phyloP scores from a whole-genome alignment of 192 early-diverging fungal genomes.

The Chytriomyces hyalinus region DNA sequence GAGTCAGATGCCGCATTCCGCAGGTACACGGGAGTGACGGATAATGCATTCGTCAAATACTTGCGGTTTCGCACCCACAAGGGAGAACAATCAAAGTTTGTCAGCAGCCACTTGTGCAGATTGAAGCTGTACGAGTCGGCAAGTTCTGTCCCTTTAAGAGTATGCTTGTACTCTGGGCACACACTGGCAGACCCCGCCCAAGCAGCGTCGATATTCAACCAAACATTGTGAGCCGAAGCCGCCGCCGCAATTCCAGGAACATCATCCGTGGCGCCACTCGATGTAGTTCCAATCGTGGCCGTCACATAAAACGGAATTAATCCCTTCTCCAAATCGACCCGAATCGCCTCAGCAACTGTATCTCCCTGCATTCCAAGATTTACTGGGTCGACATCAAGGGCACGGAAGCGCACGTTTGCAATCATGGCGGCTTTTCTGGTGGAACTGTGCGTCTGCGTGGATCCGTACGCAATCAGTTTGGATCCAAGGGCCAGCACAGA shows the following conservation, averaged over 20 bases:
- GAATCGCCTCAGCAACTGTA: constrained; percentile 53
- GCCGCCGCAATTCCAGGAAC: constrained; percentile 59
- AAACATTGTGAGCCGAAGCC: constrained; percentile 48
- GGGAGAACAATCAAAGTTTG: constrained; percentile 70
- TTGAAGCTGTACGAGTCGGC: constrained; percentile 69
- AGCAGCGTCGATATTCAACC: constrained; percentile 72
- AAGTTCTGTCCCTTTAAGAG: constrained; percentile 52
- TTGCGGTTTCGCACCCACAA: constrained; percentile 59
- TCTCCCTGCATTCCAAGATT: constrained; percentile 41
- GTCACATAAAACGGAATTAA: constrained; percentile 69
- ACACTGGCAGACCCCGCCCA: constrained; percentile 63
- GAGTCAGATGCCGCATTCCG: constrained; percentile 45
- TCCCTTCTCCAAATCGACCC: constrained; percentile 53
- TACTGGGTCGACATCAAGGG: constrained; percentile 48
- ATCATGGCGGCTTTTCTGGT: constrained; percentile 62
- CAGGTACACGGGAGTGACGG: constrained; percentile 58
- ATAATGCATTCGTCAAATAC: constrained; percentile 56
- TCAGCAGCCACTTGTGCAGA: constrained; percentile 69
- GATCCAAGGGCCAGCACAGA: constrained; percentile 29
- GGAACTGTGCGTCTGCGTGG: constrained; percentile 66
- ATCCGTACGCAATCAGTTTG: constrained; percentile 64
- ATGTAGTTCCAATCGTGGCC: constrained; percentile 70
- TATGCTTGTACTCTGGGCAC: constrained; percentile 63
- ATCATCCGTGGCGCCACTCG: constrained; percentile 60
- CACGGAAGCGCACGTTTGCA: constrained; percentile 46